Evolutionary conservation across 495 filamentous ascomycete genomes (phyloP), one percentile per base, ranked within the genome.

Genomic region (Melanomma pulvis-pyrius): DNA sequence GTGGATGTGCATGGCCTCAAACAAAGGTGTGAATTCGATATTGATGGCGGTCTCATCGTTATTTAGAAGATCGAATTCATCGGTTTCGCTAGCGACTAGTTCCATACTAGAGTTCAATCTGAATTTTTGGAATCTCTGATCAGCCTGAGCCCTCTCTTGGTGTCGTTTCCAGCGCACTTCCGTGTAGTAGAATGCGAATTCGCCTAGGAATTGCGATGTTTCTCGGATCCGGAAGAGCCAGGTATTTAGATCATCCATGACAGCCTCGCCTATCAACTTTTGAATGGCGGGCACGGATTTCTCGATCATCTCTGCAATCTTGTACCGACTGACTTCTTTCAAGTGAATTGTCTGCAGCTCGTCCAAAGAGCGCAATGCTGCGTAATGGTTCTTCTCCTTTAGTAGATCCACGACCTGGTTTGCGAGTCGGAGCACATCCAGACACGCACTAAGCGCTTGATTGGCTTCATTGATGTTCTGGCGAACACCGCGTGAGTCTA

Each of bases 201-300:
- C 93, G 2, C 94, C 94, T 24, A 99, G 80, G 59, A 93, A 96
- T 65, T 96, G 92, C 0, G 92, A 96, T 34, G 92, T 96, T 75
- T 98, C 96, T 61, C 96, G 87, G 64, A 99, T 96, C 29, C 91
- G 87, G 74, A 88, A 98, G n/a, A 99, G 81, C 94, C 94, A 99
- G 1, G 91, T 97, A 75, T 97, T 98, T 36, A 99, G 77, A 77
- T 99, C 94, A 1, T 86, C 88, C 96, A 97, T 97, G 61, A 99
- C 94, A 1, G 92, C 91, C 70, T 98, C 93, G 1, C 93, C 92
- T 59, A 99, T 96, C 28, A 93, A 86, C 68, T 88, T 91, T 73
- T 97, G 92, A 1, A 92, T 97, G 8, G 92, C 87, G 5, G 94
- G 94, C 3, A 98, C 92, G 0, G 92, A 97, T 71, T 90, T 90